Percentiles rank a stretch among this genome's conserved stretches.
These are phyloP conservation scores for Cutaneotrichosporon cavernicola DNA, from an alignment of 1,284 basidiomycete genomes.

Conservation along the genomic window DNA sequence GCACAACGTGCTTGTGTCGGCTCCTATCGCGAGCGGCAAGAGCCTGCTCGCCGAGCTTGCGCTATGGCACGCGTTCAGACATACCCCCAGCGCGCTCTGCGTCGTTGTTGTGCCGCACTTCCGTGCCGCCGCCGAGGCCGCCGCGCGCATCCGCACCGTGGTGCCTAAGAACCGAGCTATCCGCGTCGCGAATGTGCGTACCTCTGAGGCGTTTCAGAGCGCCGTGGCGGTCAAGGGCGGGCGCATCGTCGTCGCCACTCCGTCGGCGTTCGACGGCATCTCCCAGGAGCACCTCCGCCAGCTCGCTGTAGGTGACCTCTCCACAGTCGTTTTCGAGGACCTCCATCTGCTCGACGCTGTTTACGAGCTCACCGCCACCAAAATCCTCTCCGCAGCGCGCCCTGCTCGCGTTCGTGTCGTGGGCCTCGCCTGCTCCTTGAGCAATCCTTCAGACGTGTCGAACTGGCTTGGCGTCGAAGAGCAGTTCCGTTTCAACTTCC, in stretches of 20 bases:
- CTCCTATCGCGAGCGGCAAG: slow-evolving; percentile 80
- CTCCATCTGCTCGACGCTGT: slow-evolving; percentile 76
- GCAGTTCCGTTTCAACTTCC: slow-evolving; percentile 71
- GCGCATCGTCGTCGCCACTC: slow-evolving; percentile 49
- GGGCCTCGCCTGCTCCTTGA: slow-evolving; percentile 74
- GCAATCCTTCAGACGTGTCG: slow-evolving; percentile 75
- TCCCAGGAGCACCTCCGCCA: slow-evolving; percentile 14
- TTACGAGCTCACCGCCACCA: slow-evolving; percentile 79
- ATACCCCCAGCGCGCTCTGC: slow-evolving; percentile 38
- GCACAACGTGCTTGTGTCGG: slow-evolving; percentile 73
- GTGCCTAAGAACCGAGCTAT: slow-evolving; percentile 35
- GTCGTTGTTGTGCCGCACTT: slow-evolving; percentile 48
- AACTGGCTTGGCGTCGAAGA: slow-evolving; percentile 74
- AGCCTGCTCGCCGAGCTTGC: slow-evolving; percentile 69
- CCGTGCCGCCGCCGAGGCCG: slow-evolving; percentile 46
- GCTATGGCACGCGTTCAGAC: slow-evolving; percentile 60
- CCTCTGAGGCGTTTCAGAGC: slow-evolving; percentile 33
- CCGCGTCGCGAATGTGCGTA: slow-evolving; percentile 30
- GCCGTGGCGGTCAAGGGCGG: slow-evolving; percentile 22
- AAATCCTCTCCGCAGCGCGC: slow-evolving; percentile 64
- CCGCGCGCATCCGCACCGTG: slow-evolving; percentile 43
- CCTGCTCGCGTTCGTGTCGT: slow-evolving; percentile 68
- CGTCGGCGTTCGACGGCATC: slow-evolving; percentile 43
- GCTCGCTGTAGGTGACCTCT: slow-evolving; percentile 54
- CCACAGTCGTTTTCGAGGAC: slow-evolving; percentile 77